Evolutionary conservation across 257 asterid species (phyloP).

Genomic region (Petrea volubilis): DNA sequence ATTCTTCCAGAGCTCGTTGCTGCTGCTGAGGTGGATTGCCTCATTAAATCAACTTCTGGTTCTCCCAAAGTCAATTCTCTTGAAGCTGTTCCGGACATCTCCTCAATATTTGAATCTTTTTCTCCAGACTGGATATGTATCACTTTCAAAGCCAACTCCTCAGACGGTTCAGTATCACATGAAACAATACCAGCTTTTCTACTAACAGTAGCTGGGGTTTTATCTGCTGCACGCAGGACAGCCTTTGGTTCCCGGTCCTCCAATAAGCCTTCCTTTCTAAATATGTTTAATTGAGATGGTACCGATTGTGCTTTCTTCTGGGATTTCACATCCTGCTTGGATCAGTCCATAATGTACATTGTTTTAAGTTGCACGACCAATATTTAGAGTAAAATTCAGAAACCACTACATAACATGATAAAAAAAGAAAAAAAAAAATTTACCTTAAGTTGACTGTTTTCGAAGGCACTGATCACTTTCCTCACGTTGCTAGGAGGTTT

Average conservation of each 20-base stretch:
- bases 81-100: slow-evolving; percentile 5
- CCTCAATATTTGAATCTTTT: slow-evolving; percentile 18
- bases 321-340: slow-evolving; percentile 53
- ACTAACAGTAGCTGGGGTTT: slow-evolving; percentile 20
- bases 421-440: background rate
- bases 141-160: too few species aligned
- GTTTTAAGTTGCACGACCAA: slow-evolving; percentile 12
- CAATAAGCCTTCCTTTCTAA: slow-evolving; percentile 35
- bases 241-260: slow-evolving; percentile 29
- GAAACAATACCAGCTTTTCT: slow-evolving; percentile 23
- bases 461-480: slow-evolving; percentile 84
- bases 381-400: background rate
- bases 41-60: slow-evolving; percentile 26
- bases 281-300: slow-evolving; percentile 44
- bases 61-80: slow-evolving; percentile 10
- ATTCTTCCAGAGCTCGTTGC: slow-evolving; percentile 45
- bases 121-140: too few species aligned
- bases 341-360: slow-evolving; percentile 21
- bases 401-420: background rate
- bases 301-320: slow-evolving; percentile 40
- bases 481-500: slow-evolving; percentile 64
- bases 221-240: slow-evolving; percentile 26
- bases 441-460: slow-evolving; percentile 67
- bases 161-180: too few species aligned
- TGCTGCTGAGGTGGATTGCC: slow-evolving; percentile 38